These are phyloP conservation scores for Cudoniella acicularis DNA, from an alignment of 495 filamentous ascomycete genomes.

Conservation along the genomic window DNA sequence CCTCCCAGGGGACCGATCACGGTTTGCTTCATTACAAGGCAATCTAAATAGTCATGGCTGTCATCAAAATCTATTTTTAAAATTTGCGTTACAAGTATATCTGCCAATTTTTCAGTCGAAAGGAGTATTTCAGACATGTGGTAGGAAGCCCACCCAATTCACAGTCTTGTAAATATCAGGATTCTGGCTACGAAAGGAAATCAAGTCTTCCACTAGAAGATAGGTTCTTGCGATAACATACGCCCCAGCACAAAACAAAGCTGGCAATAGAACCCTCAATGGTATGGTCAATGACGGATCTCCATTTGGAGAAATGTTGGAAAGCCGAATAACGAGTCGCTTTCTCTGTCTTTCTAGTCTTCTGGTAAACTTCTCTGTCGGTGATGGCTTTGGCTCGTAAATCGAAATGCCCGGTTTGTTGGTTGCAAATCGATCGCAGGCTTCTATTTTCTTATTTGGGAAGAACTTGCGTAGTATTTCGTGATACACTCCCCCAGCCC, in stretches of 20 bases:
- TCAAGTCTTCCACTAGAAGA: slow-evolving; percentile 8
- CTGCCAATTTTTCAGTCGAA: no score
- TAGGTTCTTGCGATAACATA: slow-evolving; percentile 4
- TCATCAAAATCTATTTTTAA: no score
- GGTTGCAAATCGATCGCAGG: background rate
- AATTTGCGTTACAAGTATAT: no score
- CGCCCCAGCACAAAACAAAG: background rate
- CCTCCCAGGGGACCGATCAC: no score
- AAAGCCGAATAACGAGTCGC: background rate
- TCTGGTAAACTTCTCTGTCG: background rate
- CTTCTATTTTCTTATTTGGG: background rate
- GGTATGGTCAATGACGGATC: background rate
- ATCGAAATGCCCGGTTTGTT: background rate
- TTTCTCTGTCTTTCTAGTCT: background rate
- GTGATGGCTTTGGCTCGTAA: background rate
- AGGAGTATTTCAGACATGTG: slow-evolving; percentile 7
- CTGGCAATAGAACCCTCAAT: background rate
- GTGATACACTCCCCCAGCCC: background rate
- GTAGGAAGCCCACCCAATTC: slow-evolving; percentile 4
- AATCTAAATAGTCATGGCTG: no score
- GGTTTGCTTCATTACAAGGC: no score
- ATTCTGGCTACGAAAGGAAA: background rate
- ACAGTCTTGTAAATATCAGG: slow-evolving; percentile 1
- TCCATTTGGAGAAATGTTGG: background rate
- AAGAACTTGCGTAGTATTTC: background rate